Conservation (phyloP, 176 grass and related monocot species). For the Phragmites australis region DNA sequence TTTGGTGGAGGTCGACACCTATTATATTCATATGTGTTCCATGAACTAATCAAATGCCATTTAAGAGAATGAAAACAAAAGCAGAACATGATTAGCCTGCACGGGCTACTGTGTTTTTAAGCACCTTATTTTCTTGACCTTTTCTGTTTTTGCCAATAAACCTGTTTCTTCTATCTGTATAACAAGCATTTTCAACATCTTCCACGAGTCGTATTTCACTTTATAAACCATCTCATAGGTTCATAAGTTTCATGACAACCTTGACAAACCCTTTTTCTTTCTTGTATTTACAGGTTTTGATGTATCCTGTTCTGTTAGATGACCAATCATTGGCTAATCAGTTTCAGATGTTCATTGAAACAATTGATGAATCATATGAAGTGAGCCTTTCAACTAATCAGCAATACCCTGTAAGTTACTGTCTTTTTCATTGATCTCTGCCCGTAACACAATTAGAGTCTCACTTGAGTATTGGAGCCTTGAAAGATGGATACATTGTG, state of each 20-base stretch:
- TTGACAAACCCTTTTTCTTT: background rate
- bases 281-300: constrained; percentile 66
- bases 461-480: constrained; percentile 20
- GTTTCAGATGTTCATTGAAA: constrained; percentile 89
- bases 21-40: background rate
- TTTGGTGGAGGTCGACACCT: background rate
- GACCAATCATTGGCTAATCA: constrained; percentile 78
- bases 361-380: constrained; percentile 78
- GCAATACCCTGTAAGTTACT: constrained; percentile 81
- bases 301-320: constrained; percentile 78
- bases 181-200: background rate
- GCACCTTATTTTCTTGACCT: background rate
- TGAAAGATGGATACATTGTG: background rate
- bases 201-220: constrained; percentile 19
- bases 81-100: background rate
- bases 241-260: constrained; percentile 27
- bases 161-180: constrained; percentile 13
- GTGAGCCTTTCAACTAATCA: constrained; percentile 89
- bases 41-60: constrained; percentile 9
- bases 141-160: constrained; percentile 16
- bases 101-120: background rate
- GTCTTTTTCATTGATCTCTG: constrained; percentile 1
- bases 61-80: background rate
- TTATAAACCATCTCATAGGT: background rate
- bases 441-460: background rate